These are phyloP conservation scores for Neodidymelliopsis sp. DNA, from an alignment of 2,329 filamentous ascomycete genomes.

Conservation along the genomic window DNA sequence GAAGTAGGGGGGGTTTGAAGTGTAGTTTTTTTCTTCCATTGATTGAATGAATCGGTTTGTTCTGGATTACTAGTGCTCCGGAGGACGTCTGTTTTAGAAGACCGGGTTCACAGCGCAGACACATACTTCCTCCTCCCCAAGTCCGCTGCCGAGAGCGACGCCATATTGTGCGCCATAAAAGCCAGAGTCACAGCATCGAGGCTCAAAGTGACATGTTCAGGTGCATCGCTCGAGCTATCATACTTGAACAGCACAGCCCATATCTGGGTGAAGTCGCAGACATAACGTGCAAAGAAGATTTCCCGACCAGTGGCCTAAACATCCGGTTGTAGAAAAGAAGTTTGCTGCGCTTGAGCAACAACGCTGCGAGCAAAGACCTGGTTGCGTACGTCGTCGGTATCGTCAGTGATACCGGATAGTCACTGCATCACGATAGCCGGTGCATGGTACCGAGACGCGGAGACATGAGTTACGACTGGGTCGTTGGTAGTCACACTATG, in stretches of 20 bases:
- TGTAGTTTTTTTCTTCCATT: too few species aligned
- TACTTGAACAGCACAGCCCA: slow-evolving; percentile 36
- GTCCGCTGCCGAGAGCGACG: slow-evolving; percentile 24
- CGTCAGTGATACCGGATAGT: slow-evolving; percentile 32
- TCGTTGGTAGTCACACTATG: slow-evolving; percentile 36
- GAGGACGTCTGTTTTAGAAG: too few species aligned
- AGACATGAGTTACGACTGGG: slow-evolving; percentile 33
- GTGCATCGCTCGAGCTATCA: slow-evolving; percentile 16
- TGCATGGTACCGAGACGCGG: slow-evolving; percentile 26
- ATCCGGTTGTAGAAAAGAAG: slow-evolving; percentile 23
- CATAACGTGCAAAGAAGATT: slow-evolving; percentile 36
- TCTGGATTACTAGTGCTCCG: too few species aligned
- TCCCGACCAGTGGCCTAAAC: slow-evolving; percentile 28
- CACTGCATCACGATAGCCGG: slow-evolving; percentile 35
- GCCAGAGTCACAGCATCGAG: slow-evolving; percentile 42
- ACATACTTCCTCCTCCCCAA: slow-evolving; percentile 34
- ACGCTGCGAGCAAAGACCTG: slow-evolving; percentile 19
- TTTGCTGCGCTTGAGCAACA: neutral
- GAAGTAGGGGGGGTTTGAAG: too few species aligned
- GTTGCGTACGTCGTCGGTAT: slow-evolving; percentile 30
- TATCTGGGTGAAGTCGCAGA: slow-evolving; percentile 33
- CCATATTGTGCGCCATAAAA: slow-evolving; percentile 33
- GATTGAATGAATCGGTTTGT: too few species aligned
- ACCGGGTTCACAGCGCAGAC: slow-evolving; percentile 31
- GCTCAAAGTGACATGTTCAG: slow-evolving; percentile 31